Evolutionary conservation across 257 asterid genomes (phyloP).

Genomic region (Penstemon barbatus): DNA sequence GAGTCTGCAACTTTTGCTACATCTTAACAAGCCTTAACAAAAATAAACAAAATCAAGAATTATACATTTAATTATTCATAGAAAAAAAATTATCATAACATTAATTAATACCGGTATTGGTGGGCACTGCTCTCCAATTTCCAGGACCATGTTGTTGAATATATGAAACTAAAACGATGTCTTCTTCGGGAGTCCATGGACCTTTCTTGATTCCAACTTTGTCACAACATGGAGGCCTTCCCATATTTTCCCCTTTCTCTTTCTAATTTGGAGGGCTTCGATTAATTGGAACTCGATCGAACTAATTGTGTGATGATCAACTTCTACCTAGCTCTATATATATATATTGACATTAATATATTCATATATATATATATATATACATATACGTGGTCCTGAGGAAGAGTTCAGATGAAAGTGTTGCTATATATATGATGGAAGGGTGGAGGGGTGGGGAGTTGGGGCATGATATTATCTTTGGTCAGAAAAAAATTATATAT

Average conservation of each 20-base stretch:
- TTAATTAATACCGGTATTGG: conserved; percentile 56
- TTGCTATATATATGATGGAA: background rate
- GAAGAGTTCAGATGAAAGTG: conserved; percentile 32
- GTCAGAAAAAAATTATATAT: no score
- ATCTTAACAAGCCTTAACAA: conserved; percentile 70
- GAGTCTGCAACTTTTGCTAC: conserved; percentile 97
- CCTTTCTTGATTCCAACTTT: conserved; percentile 93
- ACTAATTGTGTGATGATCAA: no score
- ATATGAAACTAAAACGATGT: conserved; percentile 78
- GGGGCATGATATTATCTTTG: no score
- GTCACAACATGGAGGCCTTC: conserved; percentile 91
- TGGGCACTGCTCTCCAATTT: conserved; percentile 87
- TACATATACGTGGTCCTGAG: conserved; percentile 25
- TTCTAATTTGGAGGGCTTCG: background rate
- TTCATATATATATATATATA: background rate
- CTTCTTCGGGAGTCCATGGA: conserved; percentile 99
- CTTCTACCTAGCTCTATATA: no score
- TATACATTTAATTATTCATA: background rate
- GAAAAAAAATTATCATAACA: background rate
- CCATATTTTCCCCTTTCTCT: conserved; percentile 41
- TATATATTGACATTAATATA: no score
- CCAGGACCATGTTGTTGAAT: conserved; percentile 97
- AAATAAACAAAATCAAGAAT: background rate
- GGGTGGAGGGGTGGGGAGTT: no score
- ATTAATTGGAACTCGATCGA: no score